Evolutionary conservation across 352 stramenopile genomes (phyloP).

Genomic region (Plasmopara muralis): DNA sequence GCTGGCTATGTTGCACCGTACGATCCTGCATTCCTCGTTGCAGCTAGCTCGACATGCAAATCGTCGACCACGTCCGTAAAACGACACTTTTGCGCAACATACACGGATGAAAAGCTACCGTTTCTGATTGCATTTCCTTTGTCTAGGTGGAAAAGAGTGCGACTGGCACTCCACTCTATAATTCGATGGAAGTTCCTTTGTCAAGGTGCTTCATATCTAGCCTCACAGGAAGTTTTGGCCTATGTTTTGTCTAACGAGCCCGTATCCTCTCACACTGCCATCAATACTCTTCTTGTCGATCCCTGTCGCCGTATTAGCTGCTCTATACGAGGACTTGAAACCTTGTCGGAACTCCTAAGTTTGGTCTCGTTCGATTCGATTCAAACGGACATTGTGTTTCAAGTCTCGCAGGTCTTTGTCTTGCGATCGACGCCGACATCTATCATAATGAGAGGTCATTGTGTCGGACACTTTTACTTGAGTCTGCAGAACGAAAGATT

Average conservation of each 20-base stretch:
- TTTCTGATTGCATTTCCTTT: constrained; percentile 37
- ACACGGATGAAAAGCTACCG: constrained; percentile 20
- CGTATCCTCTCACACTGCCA: constrained; percentile 16
- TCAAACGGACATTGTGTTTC: constrained; percentile 41
- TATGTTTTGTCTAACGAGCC: constrained; percentile 30
- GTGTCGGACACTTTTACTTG: constrained; percentile 28
- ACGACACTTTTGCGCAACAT: constrained; percentile 24
- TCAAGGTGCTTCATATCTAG: not conserved
- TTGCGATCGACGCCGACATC: constrained; percentile 15
- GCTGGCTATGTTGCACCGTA: constrained; percentile 28
- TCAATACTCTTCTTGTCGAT: constrained; percentile 35
- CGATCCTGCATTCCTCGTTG: constrained; percentile 23
- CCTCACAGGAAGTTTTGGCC: constrained; percentile 24
- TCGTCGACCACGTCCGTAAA: constrained; percentile 15
- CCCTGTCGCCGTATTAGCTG: constrained; percentile 41
- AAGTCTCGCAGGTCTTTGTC: constrained; percentile 46
- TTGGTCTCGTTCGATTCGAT: constrained; percentile 42
- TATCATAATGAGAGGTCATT: constrained; percentile 9
- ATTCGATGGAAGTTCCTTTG: constrained; percentile 30
- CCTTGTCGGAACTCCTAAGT: constrained; percentile 35
- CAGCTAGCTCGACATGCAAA: constrained; percentile 10
- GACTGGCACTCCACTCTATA: constrained; percentile 31
- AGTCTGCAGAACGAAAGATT: constrained; percentile 28
- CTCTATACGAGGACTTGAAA: constrained; percentile 37
- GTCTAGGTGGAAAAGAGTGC: constrained; percentile 45